Conservation (phyloP, 2,329 filamentous ascomycete species). For the Aureobasidium namibiae region DNA sequence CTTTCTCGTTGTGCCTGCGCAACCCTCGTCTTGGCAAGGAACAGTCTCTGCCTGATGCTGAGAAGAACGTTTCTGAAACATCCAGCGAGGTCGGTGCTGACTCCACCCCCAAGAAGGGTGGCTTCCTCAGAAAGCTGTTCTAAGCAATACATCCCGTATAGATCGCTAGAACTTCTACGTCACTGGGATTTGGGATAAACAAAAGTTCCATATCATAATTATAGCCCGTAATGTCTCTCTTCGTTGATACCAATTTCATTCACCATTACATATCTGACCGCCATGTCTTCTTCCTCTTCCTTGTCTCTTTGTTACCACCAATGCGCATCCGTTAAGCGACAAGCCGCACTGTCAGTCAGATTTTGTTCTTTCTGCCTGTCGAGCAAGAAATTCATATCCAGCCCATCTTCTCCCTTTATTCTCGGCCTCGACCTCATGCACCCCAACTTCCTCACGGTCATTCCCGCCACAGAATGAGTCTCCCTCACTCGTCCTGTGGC, state of each 20-base stretch:
- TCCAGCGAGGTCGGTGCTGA: not conserved
- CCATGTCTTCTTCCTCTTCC: not conserved
- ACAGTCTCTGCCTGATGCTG: conserved; percentile 38
- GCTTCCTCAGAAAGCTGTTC: conserved; percentile 2
- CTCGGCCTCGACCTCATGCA: not conserved
- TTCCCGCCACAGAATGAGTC: not conserved
- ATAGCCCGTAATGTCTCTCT: not conserved
- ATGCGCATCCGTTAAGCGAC: not conserved
- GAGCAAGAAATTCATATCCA: not conserved
- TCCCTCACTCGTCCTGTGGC: not conserved
- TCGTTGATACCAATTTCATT: not conserved
- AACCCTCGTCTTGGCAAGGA: conserved; percentile 39
- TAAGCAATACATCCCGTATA: not conserved
- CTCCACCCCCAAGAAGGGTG: not conserved
- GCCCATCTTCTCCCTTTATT: not conserved
- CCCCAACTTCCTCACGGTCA: not conserved
- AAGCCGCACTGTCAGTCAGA: too few relatives aligned
- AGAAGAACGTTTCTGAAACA: conserved; percentile 27
- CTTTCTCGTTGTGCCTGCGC: conserved; percentile 37
- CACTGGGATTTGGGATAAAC: not conserved
- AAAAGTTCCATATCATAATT: not conserved
- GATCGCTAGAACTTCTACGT: not conserved
- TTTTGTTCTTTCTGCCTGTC: too few relatives aligned
- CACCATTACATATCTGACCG: not conserved
- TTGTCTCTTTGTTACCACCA: not conserved